A percentile compares a stretch with the other conserved stretches of the same genome.
Conservation (phyloP, 139 green algal species). For the Chlamydomonas applanata region DNA sequence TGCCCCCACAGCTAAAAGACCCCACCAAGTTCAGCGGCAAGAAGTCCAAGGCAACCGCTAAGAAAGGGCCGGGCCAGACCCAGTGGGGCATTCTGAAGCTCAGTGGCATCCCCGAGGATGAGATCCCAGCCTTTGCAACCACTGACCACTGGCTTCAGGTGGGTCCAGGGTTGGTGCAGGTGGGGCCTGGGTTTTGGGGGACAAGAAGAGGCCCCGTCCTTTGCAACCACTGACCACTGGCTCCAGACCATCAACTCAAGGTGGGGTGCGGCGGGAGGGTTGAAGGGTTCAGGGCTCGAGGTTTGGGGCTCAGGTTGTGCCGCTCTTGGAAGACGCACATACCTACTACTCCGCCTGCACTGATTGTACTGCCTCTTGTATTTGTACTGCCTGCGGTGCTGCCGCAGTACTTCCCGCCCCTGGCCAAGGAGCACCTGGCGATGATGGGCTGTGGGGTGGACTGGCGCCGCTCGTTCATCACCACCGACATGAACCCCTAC, state of each 20-base stretch:
- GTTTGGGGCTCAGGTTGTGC: too few relatives aligned
- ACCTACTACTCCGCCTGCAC: too few relatives aligned
- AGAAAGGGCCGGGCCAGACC: constrained; percentile 70
- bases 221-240: constrained; percentile 42
- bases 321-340: too few relatives aligned
- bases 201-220: constrained; percentile 86
- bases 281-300: too few relatives aligned
- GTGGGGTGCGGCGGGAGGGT: too few relatives aligned
- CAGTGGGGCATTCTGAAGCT: constrained; percentile 95
- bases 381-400: too few relatives aligned
- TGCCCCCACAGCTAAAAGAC: constrained; percentile 46
- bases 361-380: too few relatives aligned
- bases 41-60: constrained; percentile 90
- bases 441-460: constrained; percentile 96
- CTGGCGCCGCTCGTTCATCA: constrained; percentile 98
- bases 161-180: too few relatives aligned
- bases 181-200: too few relatives aligned
- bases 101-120: constrained; percentile 81
- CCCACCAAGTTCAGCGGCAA: constrained; percentile 91
- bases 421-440: constrained; percentile 84
- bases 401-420: constrained; percentile 85
- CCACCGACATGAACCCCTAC: constrained; percentile 96
- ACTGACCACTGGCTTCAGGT: constrained; percentile 93
- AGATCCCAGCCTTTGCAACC: constrained; percentile 82
- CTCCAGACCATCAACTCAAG: too few relatives aligned